These are phyloP conservation scores for Grigorovia yakushimaensis DNA, from an alignment of 805 yeast genomes.

Conservation along the genomic window DNA sequence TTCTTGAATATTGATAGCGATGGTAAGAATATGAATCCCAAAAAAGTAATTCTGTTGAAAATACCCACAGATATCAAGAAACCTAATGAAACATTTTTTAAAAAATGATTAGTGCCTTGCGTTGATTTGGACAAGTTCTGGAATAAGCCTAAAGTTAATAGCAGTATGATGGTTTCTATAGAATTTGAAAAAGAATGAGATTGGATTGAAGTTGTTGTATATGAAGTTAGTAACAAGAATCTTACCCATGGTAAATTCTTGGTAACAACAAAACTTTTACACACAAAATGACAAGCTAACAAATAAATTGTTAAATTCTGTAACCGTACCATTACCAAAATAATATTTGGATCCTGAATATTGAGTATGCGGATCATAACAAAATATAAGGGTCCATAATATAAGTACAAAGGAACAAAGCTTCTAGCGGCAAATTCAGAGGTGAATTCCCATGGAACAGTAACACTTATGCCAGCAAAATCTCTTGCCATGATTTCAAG, in stretches of 20 bases:
- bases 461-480: constrained; percentile 12
- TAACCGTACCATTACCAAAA: constrained; percentile 47
- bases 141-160: constrained; percentile 34
- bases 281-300: neutral
- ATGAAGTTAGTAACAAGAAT: constrained; percentile 42
- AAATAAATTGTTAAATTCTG: constrained; percentile 31
- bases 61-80: constrained; percentile 50
- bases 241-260: neutral
- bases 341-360: constrained; percentile 34
- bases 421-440: constrained; percentile 47
- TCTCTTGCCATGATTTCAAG: constrained; percentile 49
- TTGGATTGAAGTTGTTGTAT: constrained; percentile 70
- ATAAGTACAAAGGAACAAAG: constrained; percentile 51
- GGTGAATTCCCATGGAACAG: constrained; percentile 78
- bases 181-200: constrained; percentile 86
- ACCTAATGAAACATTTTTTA: constrained; percentile 32
- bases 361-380: constrained; percentile 9
- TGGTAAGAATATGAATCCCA: constrained; percentile 66
- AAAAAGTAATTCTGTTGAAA: constrained; percentile 80
- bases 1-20: constrained; percentile 33
- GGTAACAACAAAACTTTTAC: neutral
- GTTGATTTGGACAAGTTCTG: constrained; percentile 10
- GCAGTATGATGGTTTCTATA: constrained; percentile 48
- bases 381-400: constrained; percentile 58
- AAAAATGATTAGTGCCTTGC: neutral